These are phyloP conservation scores for Taphrina pruni DNA, from an alignment of 1,139 yeast genomes.

Conservation along the genomic window DNA sequence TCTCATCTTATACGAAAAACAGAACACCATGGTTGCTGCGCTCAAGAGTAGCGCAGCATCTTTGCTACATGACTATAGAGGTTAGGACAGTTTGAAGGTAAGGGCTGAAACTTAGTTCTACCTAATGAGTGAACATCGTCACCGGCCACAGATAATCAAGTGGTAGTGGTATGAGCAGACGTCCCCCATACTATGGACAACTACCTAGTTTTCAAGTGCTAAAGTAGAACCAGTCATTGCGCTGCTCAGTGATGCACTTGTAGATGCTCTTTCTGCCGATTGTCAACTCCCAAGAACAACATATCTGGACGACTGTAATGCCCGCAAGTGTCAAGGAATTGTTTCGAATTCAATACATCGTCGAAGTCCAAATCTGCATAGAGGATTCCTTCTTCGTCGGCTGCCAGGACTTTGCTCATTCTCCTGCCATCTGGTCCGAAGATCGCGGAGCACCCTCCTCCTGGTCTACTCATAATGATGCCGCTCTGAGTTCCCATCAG, in stretches of 20 bases:
- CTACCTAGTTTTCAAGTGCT: too few species aligned
- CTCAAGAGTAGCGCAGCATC: too few species aligned
- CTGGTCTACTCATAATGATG: constrained; percentile 10
- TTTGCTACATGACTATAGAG: too few species aligned
- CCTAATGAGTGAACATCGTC: too few species aligned
- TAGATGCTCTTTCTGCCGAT: constrained; percentile 7
- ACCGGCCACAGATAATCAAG: too few species aligned
- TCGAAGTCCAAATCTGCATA: constrained; percentile 12
- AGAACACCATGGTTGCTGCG: too few species aligned
- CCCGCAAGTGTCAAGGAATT: constrained; percentile 5
- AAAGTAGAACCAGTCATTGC: too few species aligned
- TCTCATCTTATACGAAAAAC: too few species aligned
- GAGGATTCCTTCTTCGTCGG: constrained; percentile 9
- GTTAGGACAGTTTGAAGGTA: too few species aligned
- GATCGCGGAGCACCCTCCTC: constrained; percentile 14
- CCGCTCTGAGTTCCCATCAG: constrained; percentile 5
- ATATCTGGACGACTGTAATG: constrained; percentile 18
- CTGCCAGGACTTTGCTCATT: not conserved
- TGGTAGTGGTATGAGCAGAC: too few species aligned
- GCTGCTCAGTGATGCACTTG: not conserved
- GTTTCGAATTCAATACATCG: not conserved
- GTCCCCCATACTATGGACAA: too few species aligned
- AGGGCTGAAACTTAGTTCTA: too few species aligned
- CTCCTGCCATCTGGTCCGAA: constrained; percentile 21
- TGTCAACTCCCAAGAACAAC: constrained; percentile 1